phyloP scores from a whole-genome alignment of 208 protist species.

The Wallacemonas sp. region DNA sequence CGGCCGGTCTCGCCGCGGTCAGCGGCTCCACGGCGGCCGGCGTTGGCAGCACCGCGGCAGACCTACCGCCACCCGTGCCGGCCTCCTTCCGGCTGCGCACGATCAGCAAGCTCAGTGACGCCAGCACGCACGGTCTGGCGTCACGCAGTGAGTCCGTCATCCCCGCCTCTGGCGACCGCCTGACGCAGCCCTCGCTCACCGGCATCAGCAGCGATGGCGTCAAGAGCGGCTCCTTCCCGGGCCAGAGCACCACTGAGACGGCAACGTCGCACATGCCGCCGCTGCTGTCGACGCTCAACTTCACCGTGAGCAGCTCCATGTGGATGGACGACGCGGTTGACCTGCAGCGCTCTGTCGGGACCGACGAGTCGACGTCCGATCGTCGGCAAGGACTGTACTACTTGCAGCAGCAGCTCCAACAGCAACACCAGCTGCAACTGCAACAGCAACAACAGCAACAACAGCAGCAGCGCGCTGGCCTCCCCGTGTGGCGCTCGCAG shows the following conservation, averaged over 20 bases:
- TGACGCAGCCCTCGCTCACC: background rate
- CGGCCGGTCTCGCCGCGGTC: too few relatives aligned
- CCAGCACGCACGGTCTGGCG: background rate
- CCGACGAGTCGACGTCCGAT: background rate
- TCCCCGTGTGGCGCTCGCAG: conserved; percentile 1
- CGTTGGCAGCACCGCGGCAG: too few relatives aligned
- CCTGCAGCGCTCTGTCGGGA: background rate
- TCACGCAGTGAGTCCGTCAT: background rate
- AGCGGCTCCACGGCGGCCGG: background rate
- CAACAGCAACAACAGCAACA: background rate
- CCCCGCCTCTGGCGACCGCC: background rate
- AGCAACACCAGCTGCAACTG: background rate
- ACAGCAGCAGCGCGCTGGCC: background rate
- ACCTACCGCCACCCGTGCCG: conserved; percentile 10
- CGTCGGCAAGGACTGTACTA: background rate
- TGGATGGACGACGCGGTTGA: conserved; percentile 9
- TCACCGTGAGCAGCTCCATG: conserved; percentile 10
- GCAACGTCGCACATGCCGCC: background rate
- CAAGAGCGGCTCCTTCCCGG: background rate
- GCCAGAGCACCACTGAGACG: background rate
- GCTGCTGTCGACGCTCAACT: conserved; percentile 2
- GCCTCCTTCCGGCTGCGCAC: background rate
- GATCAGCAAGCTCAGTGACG: background rate
- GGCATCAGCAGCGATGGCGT: conserved; percentile 5
- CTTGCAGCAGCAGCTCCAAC: background rate